A percentile compares a stretch with the other conserved stretches of the same genome.
phyloP scores from a whole-genome alignment of 139 green algal genomes.

The Micromonas commoda region DNA sequence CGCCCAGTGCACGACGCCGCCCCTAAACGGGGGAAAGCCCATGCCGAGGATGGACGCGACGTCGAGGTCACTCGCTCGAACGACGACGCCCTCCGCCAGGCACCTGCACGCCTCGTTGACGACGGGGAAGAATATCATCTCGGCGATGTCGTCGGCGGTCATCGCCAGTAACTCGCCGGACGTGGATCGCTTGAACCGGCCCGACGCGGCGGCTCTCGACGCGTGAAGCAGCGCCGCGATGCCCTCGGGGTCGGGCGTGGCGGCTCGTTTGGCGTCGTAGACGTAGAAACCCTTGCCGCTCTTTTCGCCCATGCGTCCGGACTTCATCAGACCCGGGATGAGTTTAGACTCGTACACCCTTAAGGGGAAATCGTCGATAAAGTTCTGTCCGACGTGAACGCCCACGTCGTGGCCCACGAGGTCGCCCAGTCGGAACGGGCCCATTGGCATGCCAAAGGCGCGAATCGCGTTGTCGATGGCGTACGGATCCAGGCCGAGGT shows the following conservation, averaged over 20 bases:
- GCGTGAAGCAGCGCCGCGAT: conserved; percentile 59
- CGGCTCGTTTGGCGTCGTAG: conserved; percentile 67
- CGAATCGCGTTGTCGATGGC: conserved; percentile 63
- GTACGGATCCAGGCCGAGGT: conserved; percentile 83
- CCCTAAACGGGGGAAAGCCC: conserved; percentile 85
- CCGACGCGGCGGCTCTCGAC: conserved; percentile 37
- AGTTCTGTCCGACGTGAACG: conserved; percentile 89
- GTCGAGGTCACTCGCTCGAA: conserved; percentile 92
- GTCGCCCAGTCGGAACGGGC: conserved; percentile 83
- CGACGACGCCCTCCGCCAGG: conserved; percentile 83
- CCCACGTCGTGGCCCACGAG: conserved; percentile 82
- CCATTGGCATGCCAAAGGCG: conserved; percentile 97
- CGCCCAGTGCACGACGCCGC: conserved; percentile 81
- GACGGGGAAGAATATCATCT: conserved; percentile 98
- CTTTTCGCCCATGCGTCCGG: conserved; percentile 88
- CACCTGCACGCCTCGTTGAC: conserved; percentile 68
- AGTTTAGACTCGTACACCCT: conserved; percentile 53
- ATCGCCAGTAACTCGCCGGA: not conserved
- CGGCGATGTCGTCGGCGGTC: conserved; percentile 76
- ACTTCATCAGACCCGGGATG: conserved; percentile 71
- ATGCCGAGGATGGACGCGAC: conserved; percentile 92
- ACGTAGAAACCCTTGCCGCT: conserved; percentile 87
- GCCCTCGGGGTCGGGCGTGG: conserved; percentile 58
- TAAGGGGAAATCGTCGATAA: conserved; percentile 82
- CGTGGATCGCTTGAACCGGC: conserved; percentile 29